Base-by-base conservation (phyloP, 352 stramenopile genomes). In the Phytophthora chlamydospora region DNA sequence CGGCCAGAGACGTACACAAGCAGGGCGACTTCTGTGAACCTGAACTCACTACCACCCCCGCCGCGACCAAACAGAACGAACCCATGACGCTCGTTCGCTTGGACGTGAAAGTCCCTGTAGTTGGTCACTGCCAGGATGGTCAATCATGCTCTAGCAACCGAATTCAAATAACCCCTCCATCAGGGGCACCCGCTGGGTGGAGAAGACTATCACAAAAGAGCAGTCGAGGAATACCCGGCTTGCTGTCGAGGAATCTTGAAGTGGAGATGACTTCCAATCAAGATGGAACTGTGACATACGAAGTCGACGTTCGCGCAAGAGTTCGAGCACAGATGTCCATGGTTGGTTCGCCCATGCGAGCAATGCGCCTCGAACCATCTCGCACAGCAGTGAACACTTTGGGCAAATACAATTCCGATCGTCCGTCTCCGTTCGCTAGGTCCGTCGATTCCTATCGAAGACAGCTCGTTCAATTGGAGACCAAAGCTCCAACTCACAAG, bases 301-400 rank as follows among this genome's bases (percentile, higher is more conserved):
- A 71, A 55, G 34, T 66, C 35, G 62, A 71, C 34, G 62, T 71
- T 10, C 55, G 62, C 19, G 29, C 56, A 16, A 38, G 56, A 42
- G 56, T 71, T 52, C 54, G 49, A 8, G 58, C 63, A 11, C 48
- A 69, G 38, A 71, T 76, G 67, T 68, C 21, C 6, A 44, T 32
- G 12, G 43, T 52, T 6, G 47, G 38, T 2, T 77, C 75, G 2
- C 78, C 78, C 4, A 68, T 88, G 45, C 67, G 78, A 33, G 64
- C 73, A 13, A 82, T 88, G 24, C 70, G 75, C 7, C 60, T 88
- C 9, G 64, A 72, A 19, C 64, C 71, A 39, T 83, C 76, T 1
- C 51, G 59, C 1, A 67, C 38, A 27, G 63, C 68, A 54, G 44
- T 71, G 3, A 70, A 86, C 21, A 68, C 58, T 11, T 64, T 74